phyloP scores from a whole-genome alignment of 352 stramenopile species.

The Pythium insidiosum region DNA sequence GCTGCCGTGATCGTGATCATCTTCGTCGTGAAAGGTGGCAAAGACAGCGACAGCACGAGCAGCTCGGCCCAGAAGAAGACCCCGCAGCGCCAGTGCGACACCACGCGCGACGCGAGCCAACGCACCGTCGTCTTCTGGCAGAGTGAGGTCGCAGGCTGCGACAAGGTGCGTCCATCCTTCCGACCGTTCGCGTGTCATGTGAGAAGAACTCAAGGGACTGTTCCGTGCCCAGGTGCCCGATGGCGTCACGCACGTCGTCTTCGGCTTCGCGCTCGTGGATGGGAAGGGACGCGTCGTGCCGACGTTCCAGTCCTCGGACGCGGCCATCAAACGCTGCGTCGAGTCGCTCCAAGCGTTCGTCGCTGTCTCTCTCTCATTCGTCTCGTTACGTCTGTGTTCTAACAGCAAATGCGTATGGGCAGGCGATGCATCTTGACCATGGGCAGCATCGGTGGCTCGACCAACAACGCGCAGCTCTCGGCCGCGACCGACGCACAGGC shows the following conservation, averaged over 20 bases:
- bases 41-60: background rate
- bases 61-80: background rate
- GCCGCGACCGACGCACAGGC: constrained; percentile 22
- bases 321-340: constrained; percentile 47
- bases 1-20: constrained; percentile 29
- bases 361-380: background rate
- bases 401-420: too few relatives aligned
- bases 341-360: constrained; percentile 30
- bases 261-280: constrained; percentile 62
- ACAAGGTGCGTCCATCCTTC: constrained; percentile 46
- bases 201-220: background rate
- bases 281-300: constrained; percentile 25
- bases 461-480: constrained; percentile 60
- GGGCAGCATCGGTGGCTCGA: constrained; percentile 59
- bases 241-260: constrained; percentile 69
- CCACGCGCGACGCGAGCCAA: constrained; percentile 18
- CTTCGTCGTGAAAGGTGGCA: constrained; percentile 7
- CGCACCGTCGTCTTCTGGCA: constrained; percentile 77
- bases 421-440: constrained; percentile 57
- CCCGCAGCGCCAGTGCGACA: constrained; percentile 3
- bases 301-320: constrained; percentile 52
- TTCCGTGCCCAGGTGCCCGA: constrained; percentile 19
- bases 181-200: background rate
- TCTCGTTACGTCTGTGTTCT: too few relatives aligned
- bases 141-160: constrained; percentile 62